Evolutionary conservation across 164 flowering plant genomes (phyloP).

Genomic region (Magnolia changhungtana): DNA sequence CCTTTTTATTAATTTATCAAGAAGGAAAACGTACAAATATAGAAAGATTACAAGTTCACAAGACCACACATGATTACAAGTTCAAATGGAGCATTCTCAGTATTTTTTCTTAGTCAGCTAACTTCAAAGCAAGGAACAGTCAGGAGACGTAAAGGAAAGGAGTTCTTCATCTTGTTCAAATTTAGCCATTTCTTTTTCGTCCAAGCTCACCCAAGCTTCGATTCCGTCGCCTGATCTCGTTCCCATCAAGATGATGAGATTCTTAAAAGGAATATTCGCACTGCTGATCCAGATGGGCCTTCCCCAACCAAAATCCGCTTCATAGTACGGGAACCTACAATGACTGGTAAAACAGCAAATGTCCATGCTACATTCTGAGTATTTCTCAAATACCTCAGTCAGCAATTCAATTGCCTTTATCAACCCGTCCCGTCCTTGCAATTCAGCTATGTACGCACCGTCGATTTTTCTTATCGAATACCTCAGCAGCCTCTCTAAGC

Average conservation of each 20-base stretch:
- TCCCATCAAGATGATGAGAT: slow-evolving; percentile 11
- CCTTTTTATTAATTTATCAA: too few relatives aligned
- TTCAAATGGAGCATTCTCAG: too few relatives aligned
- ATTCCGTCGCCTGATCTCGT: slow-evolving; percentile 23
- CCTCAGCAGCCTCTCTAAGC: too few relatives aligned
- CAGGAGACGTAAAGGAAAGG: slow-evolving; percentile 7
- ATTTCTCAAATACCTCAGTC: neutral
- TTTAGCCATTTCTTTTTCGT: slow-evolving; percentile 12
- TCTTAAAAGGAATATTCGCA: neutral
- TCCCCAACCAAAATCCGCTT: slow-evolving; percentile 49
- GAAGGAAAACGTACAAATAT: too few relatives aligned
- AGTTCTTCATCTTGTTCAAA: slow-evolving; percentile 11
- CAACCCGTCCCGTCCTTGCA: too few relatives aligned
- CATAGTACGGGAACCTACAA: slow-evolving; percentile 29
- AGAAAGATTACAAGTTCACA: too few relatives aligned
- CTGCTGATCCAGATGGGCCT: slow-evolving; percentile 31
- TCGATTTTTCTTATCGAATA: too few relatives aligned
- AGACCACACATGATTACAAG: too few relatives aligned
- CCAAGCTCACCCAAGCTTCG: slow-evolving; percentile 21
- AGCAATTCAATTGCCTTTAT: neutral
- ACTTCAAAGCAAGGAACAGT: too few relatives aligned
- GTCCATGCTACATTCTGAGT: slow-evolving; percentile 5
- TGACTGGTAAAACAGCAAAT: slow-evolving; percentile 18
- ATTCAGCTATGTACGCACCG: too few relatives aligned
- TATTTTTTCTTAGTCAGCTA: too few relatives aligned